phyloP scores from a whole-genome alignment of 805 yeast genomes.

The Starmerella bombi region DNA sequence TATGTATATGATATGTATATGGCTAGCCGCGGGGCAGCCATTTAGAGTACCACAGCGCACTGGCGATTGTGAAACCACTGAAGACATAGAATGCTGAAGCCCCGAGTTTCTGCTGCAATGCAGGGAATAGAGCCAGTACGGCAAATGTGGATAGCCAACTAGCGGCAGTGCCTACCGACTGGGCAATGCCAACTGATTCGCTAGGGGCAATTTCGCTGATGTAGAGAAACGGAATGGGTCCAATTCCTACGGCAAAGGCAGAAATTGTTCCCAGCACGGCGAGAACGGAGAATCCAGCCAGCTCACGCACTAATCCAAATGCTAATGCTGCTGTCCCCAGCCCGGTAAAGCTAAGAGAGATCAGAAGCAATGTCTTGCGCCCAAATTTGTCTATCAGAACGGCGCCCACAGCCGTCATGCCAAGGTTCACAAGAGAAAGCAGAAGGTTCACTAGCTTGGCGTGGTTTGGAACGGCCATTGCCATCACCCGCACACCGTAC shows the following conservation, averaged over 20 bases:
- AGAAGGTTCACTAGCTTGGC: conserved; percentile 62
- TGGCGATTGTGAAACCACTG: conserved; percentile 35
- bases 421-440: conserved; percentile 61
- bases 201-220: conserved; percentile 80
- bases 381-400: conserved; percentile 64
- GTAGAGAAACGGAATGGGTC: conserved; percentile 87
- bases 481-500: conserved; percentile 78
- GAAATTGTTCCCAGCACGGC: conserved; percentile 65
- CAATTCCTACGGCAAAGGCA: conserved; percentile 81
- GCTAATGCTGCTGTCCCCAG: conserved; percentile 50
- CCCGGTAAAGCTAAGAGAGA: conserved; percentile 59
- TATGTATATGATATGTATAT: no score
- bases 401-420: conserved; percentile 63
- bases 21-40: no score
- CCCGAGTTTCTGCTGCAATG: conserved; percentile 50
- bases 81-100: conserved; percentile 69
- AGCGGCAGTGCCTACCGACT: conserved; percentile 79
- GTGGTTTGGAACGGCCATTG: conserved; percentile 54
- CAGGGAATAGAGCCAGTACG: conserved; percentile 65
- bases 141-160: conserved; percentile 86
- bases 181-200: conserved; percentile 72
- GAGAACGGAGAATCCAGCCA: conserved; percentile 40
- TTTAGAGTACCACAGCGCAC: conserved; percentile 25
- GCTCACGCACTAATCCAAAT: conserved; percentile 42
- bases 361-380: conserved; percentile 54